Conservation (phyloP, 192 early-diverging fungal genomes). For the Umbelopsis isabellina region DNA sequence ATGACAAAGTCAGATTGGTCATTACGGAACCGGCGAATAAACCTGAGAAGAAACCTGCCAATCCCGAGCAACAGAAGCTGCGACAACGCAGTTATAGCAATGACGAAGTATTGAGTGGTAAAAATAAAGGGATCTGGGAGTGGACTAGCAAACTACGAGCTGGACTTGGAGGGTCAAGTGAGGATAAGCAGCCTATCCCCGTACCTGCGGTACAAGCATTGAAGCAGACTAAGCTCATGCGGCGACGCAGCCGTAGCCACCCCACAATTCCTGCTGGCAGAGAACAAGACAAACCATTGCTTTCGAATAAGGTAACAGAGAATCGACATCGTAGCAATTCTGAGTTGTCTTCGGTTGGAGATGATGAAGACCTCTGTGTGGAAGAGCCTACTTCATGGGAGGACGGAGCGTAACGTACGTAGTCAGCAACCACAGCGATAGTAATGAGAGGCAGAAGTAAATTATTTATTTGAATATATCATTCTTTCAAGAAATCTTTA, state of each 20-base stretch:
- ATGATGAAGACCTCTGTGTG: slow-evolving; percentile 37
- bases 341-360: slow-evolving; percentile 26
- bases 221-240: slow-evolving; percentile 23
- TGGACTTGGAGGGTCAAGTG: slow-evolving; percentile 14
- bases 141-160: background rate
- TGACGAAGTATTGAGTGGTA: background rate
- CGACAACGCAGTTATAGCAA: slow-evolving; percentile 10
- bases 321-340: slow-evolving; percentile 28
- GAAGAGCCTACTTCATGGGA: slow-evolving; percentile 12
- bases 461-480: slow-evolving; percentile 26
- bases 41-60: background rate
- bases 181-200: slow-evolving; percentile 5
- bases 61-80: background rate
- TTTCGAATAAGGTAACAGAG: background rate
- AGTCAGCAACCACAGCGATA: no score
- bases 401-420: background rate
- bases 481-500: slow-evolving; percentile 1
- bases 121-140: slow-evolving; percentile 5
- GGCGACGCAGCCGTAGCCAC: slow-evolving; percentile 33
- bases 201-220: slow-evolving; percentile 12
- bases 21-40: slow-evolving; percentile 4
- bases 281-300: slow-evolving; percentile 3
- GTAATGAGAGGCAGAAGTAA: no score
- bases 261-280: slow-evolving; percentile 30
- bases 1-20: slow-evolving; percentile 2